A percentile compares a stretch with the other conserved stretches of the same genome.
Evolutionary conservation across 1,139 yeast species (phyloP).

Genomic region (Saccharomyces hybrid): DNA sequence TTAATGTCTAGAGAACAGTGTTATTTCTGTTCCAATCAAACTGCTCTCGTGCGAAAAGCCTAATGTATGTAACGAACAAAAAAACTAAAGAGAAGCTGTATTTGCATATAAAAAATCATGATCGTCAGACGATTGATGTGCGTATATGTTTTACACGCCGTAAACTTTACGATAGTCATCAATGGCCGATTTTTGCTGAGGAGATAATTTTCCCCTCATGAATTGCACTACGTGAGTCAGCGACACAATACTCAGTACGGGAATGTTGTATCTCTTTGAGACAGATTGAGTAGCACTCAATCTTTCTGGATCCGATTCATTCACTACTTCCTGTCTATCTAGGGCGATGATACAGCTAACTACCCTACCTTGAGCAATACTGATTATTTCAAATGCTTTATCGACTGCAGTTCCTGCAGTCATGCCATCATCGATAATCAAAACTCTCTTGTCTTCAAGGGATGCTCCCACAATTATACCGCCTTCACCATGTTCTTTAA

Average conservation of each 20-base stretch:
- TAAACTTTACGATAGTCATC: constrained; percentile 47
- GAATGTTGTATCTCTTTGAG: constrained; percentile 61
- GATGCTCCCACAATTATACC: constrained; percentile 66
- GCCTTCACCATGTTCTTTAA: constrained; percentile 67
- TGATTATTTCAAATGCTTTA: constrained; percentile 82
- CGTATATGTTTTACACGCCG: constrained; percentile 21
- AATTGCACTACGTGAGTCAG: constrained; percentile 66
- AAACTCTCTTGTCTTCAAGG: constrained; percentile 59
- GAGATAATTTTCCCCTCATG: constrained; percentile 41
- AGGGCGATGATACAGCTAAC: constrained; percentile 84
- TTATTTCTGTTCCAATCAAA: no score
- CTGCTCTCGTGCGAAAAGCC: no score
- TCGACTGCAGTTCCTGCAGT: constrained; percentile 97
- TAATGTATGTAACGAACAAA: neutral
- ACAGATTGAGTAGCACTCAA: constrained; percentile 79
- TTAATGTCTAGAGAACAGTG: no score
- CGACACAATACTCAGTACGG: constrained; percentile 52
- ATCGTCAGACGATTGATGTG: neutral
- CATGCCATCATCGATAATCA: constrained; percentile 93
- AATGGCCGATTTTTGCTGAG: constrained; percentile 48
- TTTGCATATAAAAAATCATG: no score
- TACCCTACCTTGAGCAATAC: constrained; percentile 59
- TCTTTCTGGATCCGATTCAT: constrained; percentile 38
- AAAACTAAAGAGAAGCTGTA: neutral
- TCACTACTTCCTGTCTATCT: constrained; percentile 87